A percentile compares a stretch with the other conserved stretches of the same genome.
phyloP scores from a whole-genome alignment of 768 basidiomycete genomes.

The Auriscalpium orientale region DNA sequence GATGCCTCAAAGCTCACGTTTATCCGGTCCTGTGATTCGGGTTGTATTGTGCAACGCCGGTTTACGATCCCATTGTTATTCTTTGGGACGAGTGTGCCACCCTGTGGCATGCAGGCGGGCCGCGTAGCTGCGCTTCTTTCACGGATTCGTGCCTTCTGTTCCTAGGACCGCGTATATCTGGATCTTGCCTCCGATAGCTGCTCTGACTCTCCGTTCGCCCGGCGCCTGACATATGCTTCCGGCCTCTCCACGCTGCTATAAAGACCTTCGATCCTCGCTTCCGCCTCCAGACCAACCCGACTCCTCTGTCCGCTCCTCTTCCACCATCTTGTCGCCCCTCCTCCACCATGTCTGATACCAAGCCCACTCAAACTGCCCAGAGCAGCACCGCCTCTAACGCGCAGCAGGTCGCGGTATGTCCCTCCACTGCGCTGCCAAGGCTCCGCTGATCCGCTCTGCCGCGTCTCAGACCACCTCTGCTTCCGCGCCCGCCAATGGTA shows the following conservation, averaged over 20 bases:
- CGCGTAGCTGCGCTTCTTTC: background rate
- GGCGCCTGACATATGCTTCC: background rate
- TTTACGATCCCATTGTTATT: background rate
- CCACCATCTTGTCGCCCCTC: background rate
- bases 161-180: background rate
- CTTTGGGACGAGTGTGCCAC: background rate
- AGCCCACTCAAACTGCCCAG: no score
- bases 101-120: background rate
- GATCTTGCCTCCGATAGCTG: background rate
- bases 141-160: background rate
- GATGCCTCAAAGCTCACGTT: background rate
- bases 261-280: background rate
- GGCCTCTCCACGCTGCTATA: background rate
- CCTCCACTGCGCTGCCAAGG: no score
- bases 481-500: background rate
- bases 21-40: background rate
- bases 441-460: no score
- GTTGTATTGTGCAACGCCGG: background rate
- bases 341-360: no score
- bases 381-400: no score
- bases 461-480: no score
- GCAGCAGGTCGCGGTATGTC: no score
- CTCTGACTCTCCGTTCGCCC: background rate
- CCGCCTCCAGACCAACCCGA: background rate
- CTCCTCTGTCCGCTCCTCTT: background rate